Evolutionary conservation across 495 filamentous ascomycete species (phyloP), one percentile per base, ranked within the genome.

Genomic region (Aspergillus saccharolyticus): DNA sequence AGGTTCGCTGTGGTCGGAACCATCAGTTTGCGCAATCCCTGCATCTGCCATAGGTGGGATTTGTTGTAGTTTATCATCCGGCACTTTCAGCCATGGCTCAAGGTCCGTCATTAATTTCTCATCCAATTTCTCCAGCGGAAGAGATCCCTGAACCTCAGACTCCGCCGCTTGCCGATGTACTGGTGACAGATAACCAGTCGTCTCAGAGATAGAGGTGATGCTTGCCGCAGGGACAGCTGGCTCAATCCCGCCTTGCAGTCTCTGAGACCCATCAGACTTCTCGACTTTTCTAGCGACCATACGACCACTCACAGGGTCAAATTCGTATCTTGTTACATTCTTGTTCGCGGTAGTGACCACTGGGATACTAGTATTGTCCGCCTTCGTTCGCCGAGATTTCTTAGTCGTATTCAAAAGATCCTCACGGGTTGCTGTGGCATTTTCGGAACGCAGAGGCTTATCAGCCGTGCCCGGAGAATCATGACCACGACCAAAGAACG

Each of bases 261-360:
- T 17, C 4, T 57, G 14, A 6, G 19, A 12, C 14, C 46, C 10
- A 54, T 62, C 42, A 1, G 48, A 44, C 12, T 44, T 44, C 19
- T 47, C 46, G 1, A 62, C 50, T 47, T 62, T 51, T 47, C 45
- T 60, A 0, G 63, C 69, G 12, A 63, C 58, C 75, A 78, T 78
- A 20, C 73, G 68, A 4, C 71, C 70, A 61, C 67, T 73, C 39
- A 78, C 70, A 8, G 75, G 75, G 39, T 78, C 75, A 39, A 71
- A 76, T 33, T 68, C 54, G 33, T 62, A 62, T 28, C 43, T 46
- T 22, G 52, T 44, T 1, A 44, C 48, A 50, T 33, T 54, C n/a
- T 43, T 18, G 15, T 56, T 55, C 1, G 53, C 22, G 0, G 48
- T 54, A 33, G 24, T 45, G 14, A 45, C 33, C 7, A 52, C 52